phyloP scores from a whole-genome alignment of 805 yeast genomes.

The Kazachstania kunashirensis region DNA sequence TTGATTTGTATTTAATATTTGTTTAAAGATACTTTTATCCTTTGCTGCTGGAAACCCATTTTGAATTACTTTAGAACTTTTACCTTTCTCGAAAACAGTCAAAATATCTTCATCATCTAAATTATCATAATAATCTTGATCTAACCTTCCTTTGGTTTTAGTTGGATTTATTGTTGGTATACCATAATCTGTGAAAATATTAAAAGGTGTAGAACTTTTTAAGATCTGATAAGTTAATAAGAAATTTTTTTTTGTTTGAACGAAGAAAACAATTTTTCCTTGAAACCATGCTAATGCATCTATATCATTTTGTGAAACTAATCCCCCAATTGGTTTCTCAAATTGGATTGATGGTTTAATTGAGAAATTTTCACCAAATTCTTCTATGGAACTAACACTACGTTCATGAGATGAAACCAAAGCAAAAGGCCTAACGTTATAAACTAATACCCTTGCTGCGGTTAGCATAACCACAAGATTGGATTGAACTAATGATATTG shows the following conservation, averaged over 20 bases:
- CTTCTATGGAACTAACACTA: conserved; percentile 19
- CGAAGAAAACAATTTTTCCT: conserved; percentile 23
- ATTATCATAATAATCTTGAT: conserved; percentile 15
- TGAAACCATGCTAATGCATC: conserved; percentile 9
- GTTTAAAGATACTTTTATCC: conserved; percentile 24
- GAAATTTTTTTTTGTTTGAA: conserved; percentile 22
- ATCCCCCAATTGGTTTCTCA: conserved; percentile 13
- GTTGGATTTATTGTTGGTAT: conserved; percentile 16
- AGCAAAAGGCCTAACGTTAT: conserved; percentile 29
- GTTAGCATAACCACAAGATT: conserved; percentile 25
- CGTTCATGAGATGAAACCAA: conserved; percentile 26
- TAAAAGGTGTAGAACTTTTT: conserved; percentile 14
- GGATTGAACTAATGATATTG: conserved; percentile 18
- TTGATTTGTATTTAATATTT: conserved; percentile 12
- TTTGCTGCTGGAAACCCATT: conserved; percentile 27
- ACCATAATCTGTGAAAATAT: conserved; percentile 25
- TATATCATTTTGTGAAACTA: conserved; percentile 10
- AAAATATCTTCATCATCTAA: conserved; percentile 25
- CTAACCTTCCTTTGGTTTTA: conserved; percentile 8
- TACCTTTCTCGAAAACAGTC: conserved; percentile 25
- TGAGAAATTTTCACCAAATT: conserved; percentile 24
- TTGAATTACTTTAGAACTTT: conserved; percentile 25
- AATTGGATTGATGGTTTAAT: conserved; percentile 13
- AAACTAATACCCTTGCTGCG: conserved; percentile 21
- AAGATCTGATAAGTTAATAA: conserved; percentile 25